These are phyloP conservation scores for Durotheca rogersii DNA, from an alignment of 495 filamentous ascomycete genomes.

Conservation along the genomic window DNA sequence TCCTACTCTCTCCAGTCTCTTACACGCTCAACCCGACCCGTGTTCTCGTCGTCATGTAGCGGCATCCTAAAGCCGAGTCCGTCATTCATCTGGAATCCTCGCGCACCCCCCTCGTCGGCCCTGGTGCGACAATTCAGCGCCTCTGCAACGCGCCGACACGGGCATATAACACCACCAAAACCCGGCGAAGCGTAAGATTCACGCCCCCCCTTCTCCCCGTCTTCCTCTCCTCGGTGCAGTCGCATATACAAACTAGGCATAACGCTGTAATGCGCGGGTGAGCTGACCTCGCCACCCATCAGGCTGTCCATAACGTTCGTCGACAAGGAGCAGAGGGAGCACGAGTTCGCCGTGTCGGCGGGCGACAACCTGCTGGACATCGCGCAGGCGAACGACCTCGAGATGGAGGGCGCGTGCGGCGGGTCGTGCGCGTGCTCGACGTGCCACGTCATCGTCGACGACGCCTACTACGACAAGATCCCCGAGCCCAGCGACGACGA, in stretches of 20 bases:
- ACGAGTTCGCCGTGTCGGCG: slow-evolving; percentile 74
- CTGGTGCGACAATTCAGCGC: slow-evolving; percentile 63
- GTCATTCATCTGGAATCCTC: slow-evolving; percentile 11
- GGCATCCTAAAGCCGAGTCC: slow-evolving; percentile 5
- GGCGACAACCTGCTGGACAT: slow-evolving; percentile 94
- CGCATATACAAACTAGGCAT: not conserved
- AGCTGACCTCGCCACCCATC: slow-evolving; percentile 6
- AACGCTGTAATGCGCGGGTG: not conserved
- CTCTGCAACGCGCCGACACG: slow-evolving; percentile 62
- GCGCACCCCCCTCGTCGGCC: slow-evolving; percentile 6
- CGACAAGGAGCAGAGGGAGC: slow-evolving; percentile 80
- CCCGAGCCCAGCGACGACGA: slow-evolving; percentile 93
- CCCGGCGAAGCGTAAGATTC: slow-evolving; percentile 96
- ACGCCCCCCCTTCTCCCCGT: no score
- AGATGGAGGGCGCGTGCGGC: slow-evolving; percentile 98
- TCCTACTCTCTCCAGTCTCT: slow-evolving; percentile 3
- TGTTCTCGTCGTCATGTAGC: slow-evolving; percentile 9
- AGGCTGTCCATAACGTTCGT: slow-evolving; percentile 91
- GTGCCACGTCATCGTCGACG: slow-evolving; percentile 92
- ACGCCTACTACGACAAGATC: slow-evolving; percentile 86
- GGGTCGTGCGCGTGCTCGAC: slow-evolving; percentile 96
- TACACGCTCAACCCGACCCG: slow-evolving; percentile 7
- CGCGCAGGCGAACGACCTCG: slow-evolving; percentile 88
- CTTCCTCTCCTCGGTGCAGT: not conserved
- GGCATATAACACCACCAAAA: slow-evolving; percentile 79